phyloP scores from a whole-genome alignment of 768 basidiomycete genomes.

The Mycena crocata region DNA sequence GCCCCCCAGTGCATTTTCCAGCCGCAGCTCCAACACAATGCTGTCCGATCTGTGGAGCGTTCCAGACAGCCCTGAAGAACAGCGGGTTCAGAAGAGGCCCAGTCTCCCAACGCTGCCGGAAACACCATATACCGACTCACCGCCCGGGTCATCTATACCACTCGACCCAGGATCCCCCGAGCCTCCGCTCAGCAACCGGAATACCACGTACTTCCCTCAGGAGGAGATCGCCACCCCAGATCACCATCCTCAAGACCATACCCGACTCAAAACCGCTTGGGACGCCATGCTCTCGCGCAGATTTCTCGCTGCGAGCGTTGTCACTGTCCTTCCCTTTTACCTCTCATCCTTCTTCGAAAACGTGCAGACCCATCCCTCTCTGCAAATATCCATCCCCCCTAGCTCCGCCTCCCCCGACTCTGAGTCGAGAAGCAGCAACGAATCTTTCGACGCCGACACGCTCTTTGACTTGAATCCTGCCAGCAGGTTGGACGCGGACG shows the following conservation, averaged over 20 bases:
- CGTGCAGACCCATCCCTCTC: constrained; percentile 54
- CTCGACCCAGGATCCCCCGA: constrained; percentile 30
- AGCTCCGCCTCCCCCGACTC: constrained; percentile 16
- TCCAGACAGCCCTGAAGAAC: constrained; percentile 34
- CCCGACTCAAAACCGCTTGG: constrained; percentile 72
- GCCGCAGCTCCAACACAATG: constrained; percentile 39
- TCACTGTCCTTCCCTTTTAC: constrained; percentile 76
- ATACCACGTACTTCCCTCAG: constrained; percentile 28
- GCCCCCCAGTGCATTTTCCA: constrained; percentile 35
- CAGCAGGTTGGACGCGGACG: constrained; percentile 35
- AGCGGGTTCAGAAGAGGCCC: constrained; percentile 34
- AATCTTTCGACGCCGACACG: constrained; percentile 40
- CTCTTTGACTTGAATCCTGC: constrained; percentile 38
- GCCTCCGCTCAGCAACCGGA: constrained; percentile 26
- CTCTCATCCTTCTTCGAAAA: constrained; percentile 67
- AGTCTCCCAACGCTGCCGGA: constrained; percentile 41
- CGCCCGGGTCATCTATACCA: constrained; percentile 28
- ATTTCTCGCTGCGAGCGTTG: constrained; percentile 65
- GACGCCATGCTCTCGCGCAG: constrained; percentile 71
- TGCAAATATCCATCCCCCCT: constrained; percentile 26
- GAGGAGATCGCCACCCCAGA: constrained; percentile 27
- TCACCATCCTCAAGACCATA: constrained; percentile 69
- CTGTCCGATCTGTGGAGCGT: constrained; percentile 38
- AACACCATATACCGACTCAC: constrained; percentile 32
- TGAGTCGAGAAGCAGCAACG: constrained; percentile 27